These are phyloP conservation scores for Lipomyces spencermartinsiae DNA, from an alignment of 805 yeast species.

Conservation along the genomic window DNA sequence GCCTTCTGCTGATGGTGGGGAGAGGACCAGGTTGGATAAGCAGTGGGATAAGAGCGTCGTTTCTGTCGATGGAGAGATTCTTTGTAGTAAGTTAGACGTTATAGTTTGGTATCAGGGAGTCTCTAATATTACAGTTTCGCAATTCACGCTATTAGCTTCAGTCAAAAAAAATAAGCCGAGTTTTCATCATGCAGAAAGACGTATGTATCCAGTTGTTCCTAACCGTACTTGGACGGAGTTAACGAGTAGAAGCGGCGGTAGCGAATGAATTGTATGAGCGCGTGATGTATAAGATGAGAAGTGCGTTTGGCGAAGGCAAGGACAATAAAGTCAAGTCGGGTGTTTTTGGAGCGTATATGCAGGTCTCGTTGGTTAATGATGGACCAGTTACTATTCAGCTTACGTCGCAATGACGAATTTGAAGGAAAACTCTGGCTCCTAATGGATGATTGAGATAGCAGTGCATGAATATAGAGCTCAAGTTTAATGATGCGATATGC, in stretches of 20 bases:
- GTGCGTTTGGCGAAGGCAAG: slow-evolving; percentile 56
- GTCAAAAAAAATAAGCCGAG: slow-evolving; percentile 93
- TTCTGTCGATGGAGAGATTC: slow-evolving; percentile 72
- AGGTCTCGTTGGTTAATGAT: slow-evolving; percentile 82
- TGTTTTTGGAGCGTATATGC: slow-evolving; percentile 97
- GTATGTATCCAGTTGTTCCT: slow-evolving; percentile 48
- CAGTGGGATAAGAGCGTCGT: slow-evolving; percentile 78
- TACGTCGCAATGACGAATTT: slow-evolving; percentile 12
- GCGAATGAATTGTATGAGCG: slow-evolving; percentile 49
- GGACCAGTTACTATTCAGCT: slow-evolving; percentile 90
- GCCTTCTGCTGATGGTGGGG: not conserved
- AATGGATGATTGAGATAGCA: not conserved
- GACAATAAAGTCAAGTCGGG: slow-evolving; percentile 81
- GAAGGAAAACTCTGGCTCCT: not conserved
- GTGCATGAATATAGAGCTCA: not conserved
- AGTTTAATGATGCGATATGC: not conserved
- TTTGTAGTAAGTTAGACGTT: slow-evolving; percentile 56
- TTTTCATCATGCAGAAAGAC: slow-evolving; percentile 89
- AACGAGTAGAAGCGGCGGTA: slow-evolving; percentile 16
- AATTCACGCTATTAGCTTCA: slow-evolving; percentile 86
- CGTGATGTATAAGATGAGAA: slow-evolving; percentile 54
- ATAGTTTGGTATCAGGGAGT: slow-evolving; percentile 1
- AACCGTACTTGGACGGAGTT: not conserved
- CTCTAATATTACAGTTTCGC: slow-evolving; percentile 63
- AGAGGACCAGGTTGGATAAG: slow-evolving; percentile 41